These are phyloP conservation scores for Geranium brycei DNA, from an alignment of 345 rosid genomes.

Conservation along the genomic window DNA sequence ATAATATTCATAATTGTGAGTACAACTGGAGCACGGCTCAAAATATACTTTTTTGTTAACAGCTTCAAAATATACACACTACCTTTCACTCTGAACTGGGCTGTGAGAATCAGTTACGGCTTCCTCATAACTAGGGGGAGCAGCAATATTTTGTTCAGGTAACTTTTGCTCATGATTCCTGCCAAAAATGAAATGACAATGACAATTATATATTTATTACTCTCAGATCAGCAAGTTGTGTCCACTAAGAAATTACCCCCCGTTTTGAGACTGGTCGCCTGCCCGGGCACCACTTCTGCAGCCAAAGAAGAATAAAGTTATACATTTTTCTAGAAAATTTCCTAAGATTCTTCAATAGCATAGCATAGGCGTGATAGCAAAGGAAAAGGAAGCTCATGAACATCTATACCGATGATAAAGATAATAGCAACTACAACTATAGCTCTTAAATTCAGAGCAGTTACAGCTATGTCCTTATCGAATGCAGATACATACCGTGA, in stretches of 20 bases:
- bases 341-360: background rate
- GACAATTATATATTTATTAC: background rate
- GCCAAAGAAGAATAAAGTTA: slow-evolving; percentile 7
- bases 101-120: slow-evolving; percentile 61
- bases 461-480: too few species aligned
- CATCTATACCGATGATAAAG: background rate
- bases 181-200: slow-evolving; percentile 11
- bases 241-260: slow-evolving; percentile 32
- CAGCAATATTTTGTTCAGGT: slow-evolving; percentile 75
- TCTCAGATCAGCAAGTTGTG: background rate
- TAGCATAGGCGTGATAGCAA: background rate
- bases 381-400: slow-evolving; percentile 2
- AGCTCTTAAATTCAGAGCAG: background rate
- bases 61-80: slow-evolving; percentile 7
- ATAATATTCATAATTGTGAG: slow-evolving; percentile 7
- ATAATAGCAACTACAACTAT: background rate
- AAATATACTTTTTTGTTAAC: background rate
- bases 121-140: slow-evolving; percentile 91
- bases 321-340: slow-evolving; percentile 7
- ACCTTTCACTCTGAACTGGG: slow-evolving; percentile 73
- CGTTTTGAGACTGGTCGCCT: slow-evolving; percentile 57
- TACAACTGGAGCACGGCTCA: slow-evolving; percentile 6
- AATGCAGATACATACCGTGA: slow-evolving; percentile 31
- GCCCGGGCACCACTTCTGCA: slow-evolving; percentile 54
- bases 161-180: slow-evolving; percentile 55